Percentiles rank a stretch among this genome's conserved stretches.
Conservation (phyloP, 352 stramenopile genomes). For the Halophytophthora polymorphica region DNA sequence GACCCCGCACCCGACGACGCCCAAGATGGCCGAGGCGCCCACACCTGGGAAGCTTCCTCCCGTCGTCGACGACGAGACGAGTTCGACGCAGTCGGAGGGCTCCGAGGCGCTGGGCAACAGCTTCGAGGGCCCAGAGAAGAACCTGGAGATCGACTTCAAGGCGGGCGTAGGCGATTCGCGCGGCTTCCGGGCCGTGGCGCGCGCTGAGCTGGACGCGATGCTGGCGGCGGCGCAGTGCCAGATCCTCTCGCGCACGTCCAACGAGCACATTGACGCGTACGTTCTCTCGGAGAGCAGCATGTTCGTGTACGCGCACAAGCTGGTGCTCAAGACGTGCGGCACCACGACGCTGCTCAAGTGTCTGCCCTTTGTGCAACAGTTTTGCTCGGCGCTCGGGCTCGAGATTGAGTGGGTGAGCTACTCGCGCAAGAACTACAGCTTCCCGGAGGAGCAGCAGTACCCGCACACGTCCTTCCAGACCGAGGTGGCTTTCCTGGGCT, state of each 20-base stretch:
- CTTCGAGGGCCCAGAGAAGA: slow-evolving; percentile 99
- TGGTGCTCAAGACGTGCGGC: slow-evolving; percentile 99
- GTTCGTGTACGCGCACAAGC: slow-evolving; percentile 98
- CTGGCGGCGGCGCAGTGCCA: slow-evolving; percentile 94
- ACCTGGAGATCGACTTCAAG: slow-evolving; percentile 94
- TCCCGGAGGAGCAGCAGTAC: slow-evolving; percentile 97
- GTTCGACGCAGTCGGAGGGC: slow-evolving; percentile 66
- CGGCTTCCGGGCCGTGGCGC: slow-evolving; percentile 90
- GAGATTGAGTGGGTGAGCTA: slow-evolving; percentile 99
- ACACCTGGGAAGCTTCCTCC: no score
- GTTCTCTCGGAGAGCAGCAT: slow-evolving; percentile 96
- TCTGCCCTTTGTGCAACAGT: slow-evolving; percentile 85
- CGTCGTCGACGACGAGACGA: slow-evolving; percentile 57
- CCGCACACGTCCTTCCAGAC: slow-evolving; percentile 96
- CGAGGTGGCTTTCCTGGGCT: slow-evolving; percentile 95
- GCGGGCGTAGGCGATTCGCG: slow-evolving; percentile 49
- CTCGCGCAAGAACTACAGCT: slow-evolving; percentile 99
- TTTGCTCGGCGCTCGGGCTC: slow-evolving; percentile 84
- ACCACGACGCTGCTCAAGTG: slow-evolving; percentile 97
- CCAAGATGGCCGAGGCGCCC: background rate
- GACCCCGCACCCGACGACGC: no score
- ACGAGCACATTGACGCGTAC: slow-evolving; percentile 95
- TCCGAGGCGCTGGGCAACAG: slow-evolving; percentile 66
- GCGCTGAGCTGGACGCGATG: slow-evolving; percentile 92
- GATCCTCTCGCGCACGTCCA: slow-evolving; percentile 96